Conservation (phyloP, 1,139 yeast species). For the Blastobotrys aristatus region DNA sequence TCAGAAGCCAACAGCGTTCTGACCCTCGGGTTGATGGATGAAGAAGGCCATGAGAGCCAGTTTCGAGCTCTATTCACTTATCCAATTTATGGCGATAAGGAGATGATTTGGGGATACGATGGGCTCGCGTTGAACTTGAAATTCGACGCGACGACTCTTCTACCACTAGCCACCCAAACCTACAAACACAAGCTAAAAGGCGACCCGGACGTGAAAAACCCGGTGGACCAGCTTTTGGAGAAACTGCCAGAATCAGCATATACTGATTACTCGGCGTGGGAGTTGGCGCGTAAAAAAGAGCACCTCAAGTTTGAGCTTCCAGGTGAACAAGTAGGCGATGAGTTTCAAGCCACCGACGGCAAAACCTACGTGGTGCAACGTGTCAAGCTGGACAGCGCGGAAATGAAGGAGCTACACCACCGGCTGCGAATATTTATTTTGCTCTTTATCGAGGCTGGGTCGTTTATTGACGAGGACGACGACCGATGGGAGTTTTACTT, state of each 20-base stretch:
- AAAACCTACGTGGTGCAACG: constrained; percentile 23
- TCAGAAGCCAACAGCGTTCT: constrained; percentile 61
- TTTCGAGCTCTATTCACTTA: constrained; percentile 75
- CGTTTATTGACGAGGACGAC: constrained; percentile 74
- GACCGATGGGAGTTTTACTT: constrained; percentile 62
- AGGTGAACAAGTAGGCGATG: constrained; percentile 35
- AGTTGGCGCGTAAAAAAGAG: constrained; percentile 49
- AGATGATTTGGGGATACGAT: constrained; percentile 79
- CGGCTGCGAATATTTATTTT: constrained; percentile 76
- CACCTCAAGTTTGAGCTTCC: constrained; percentile 34
- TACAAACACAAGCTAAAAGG: constrained; percentile 45
- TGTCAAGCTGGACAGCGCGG: neutral
- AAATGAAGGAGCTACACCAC: constrained; percentile 47
- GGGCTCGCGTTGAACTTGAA: constrained; percentile 48
- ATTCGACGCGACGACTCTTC: constrained; percentile 51
- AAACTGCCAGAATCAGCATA: constrained; percentile 47
- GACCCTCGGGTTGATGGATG: constrained; percentile 40
- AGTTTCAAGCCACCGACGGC: constrained; percentile 29
- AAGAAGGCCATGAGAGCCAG: constrained; percentile 16
- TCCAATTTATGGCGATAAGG: constrained; percentile 89
- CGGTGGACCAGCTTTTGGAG: constrained; percentile 44
- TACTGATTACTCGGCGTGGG: constrained; percentile 57
- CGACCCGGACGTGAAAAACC: constrained; percentile 39
- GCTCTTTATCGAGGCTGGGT: constrained; percentile 89
- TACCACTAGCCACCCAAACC: constrained; percentile 53